Percentiles rank a stretch among this genome's conserved stretches.
Evolutionary conservation across 441 rosid species (phyloP).

Genomic region (Erodium trifolium): DNA sequence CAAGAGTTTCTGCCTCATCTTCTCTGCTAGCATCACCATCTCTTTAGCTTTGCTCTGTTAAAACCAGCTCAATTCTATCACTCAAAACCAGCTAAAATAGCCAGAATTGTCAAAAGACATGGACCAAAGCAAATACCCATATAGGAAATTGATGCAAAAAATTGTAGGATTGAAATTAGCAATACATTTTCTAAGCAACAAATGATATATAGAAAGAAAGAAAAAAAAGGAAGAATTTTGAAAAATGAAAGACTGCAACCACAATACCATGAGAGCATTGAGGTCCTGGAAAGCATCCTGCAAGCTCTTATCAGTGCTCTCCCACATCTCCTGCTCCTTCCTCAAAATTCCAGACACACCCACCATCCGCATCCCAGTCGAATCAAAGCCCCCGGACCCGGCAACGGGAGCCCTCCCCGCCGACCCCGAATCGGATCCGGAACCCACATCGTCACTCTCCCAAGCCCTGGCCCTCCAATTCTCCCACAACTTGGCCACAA

Average conservation of each 20-base stretch:
- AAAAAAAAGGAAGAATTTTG: not conserved
- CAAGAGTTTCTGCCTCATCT: conserved; percentile 82
- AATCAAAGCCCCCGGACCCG: conserved; percentile 39
- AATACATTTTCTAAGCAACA: no score
- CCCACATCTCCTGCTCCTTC: conserved; percentile 94
- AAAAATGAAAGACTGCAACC: not conserved
- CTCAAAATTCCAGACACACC: conserved; percentile 81
- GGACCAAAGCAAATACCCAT: no score
- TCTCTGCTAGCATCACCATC: conserved; percentile 87
- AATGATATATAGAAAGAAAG: no score
- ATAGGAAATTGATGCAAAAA: no score
- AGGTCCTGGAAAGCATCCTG: conserved; percentile 91
- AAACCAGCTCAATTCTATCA: conserved; percentile 18
- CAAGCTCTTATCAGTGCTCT: conserved; percentile 86
- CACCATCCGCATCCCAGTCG: conserved; percentile 74
- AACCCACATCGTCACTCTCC: conserved; percentile 30
- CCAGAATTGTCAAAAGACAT: no score
- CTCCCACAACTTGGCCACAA: conserved; percentile 61
- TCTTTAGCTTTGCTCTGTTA: conserved; percentile 82
- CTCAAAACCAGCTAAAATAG: conserved; percentile 9
- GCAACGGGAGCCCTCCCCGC: conserved; percentile 13
- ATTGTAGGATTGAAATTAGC: no score
- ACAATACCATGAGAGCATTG: conserved; percentile 52
- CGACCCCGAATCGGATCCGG: conserved; percentile 15
- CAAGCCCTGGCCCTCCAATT: conserved; percentile 77